Base-by-base conservation (phyloP, 495 filamentous ascomycete species). In the Podospora pseudopauciseta region DNA sequence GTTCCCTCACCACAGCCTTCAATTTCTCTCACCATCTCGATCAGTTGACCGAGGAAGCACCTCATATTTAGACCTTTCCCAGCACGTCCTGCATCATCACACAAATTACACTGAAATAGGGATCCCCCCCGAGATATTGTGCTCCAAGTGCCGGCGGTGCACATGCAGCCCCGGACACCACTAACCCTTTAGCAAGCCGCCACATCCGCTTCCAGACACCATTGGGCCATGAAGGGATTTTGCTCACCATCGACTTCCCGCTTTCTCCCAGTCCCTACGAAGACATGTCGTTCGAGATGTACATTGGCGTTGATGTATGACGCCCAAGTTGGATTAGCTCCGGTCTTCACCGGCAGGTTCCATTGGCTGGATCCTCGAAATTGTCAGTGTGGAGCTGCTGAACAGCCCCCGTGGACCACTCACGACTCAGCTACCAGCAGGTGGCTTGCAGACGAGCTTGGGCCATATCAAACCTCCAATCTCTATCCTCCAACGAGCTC, bases 341-440 rank as follows among this genome's bases (percentile, higher is more conserved):
- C 61, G 61, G 61, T 19, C 18, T 18, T 39, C 15, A 49, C 28
- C 61, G 61, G 30, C 27, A n/a, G 2, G 16, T 16, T 19, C 61
- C 18, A 63, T 63, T 63, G 61, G 61, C 20, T 32, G 34, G 32
- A 44, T 39, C 30, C 61, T 3, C 15, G n/a, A 32, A 39, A 63
- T 18, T 20, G 20, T 63, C 32, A 32, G 34, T 44, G 61, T 63
- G 61, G 61, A 63, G 61, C 61, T 63, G 61, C 61, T 63, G 61
- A 63, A 63, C 16, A 23, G 15, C n/a, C 30, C 30, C 18, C 18
- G 55, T 58, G 55, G 55, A n/a, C 26, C 26, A 27, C 60, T 62
- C 27, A 27, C 6, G 18, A 34, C 39, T 16, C 39, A 5, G 26
- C 60, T 28, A 28, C 11, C 7, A 20, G 18, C 26, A 30, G 27